These are phyloP conservation scores for Elsinoe perseae DNA, from an alignment of 2,329 filamentous ascomycete species.

Conservation along the genomic window DNA sequence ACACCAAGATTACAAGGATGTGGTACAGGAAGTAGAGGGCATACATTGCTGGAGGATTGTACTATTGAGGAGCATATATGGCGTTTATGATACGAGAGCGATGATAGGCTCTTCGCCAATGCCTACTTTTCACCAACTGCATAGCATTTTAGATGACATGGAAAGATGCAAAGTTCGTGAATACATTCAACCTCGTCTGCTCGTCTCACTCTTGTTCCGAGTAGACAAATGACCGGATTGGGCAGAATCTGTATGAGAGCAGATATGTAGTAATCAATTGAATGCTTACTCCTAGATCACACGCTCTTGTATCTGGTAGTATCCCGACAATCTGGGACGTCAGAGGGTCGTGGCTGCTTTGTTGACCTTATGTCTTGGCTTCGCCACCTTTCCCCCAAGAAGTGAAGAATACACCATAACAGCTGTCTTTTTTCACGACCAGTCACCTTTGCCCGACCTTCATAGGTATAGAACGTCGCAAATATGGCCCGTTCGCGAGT, in stretches of 20 bases:
- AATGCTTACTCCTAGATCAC: too few relatives aligned
- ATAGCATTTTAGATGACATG: constrained; percentile 3
- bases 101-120: not conserved
- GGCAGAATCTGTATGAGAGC: too few relatives aligned
- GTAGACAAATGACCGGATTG: too few relatives aligned
- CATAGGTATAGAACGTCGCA: too few relatives aligned
- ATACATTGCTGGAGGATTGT: not conserved
- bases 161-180: not conserved
- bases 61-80: constrained; percentile 1
- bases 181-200: not conserved
- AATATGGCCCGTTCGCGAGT: too few relatives aligned
- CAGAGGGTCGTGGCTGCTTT: not conserved
- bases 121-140: not conserved
- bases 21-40: constrained; percentile 45
- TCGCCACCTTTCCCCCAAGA: not conserved
- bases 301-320: too few relatives aligned
- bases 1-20: constrained; percentile 46
- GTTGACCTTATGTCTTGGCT: not conserved
- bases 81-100: constrained; percentile 6
- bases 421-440: not conserved
- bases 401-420: not conserved
- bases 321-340: too few relatives aligned
- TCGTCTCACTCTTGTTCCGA: too few relatives aligned
- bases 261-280: too few relatives aligned
- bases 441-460: not conserved